Conservation (phyloP, 208 protist species). For the Trypanosoma mega region DNA sequence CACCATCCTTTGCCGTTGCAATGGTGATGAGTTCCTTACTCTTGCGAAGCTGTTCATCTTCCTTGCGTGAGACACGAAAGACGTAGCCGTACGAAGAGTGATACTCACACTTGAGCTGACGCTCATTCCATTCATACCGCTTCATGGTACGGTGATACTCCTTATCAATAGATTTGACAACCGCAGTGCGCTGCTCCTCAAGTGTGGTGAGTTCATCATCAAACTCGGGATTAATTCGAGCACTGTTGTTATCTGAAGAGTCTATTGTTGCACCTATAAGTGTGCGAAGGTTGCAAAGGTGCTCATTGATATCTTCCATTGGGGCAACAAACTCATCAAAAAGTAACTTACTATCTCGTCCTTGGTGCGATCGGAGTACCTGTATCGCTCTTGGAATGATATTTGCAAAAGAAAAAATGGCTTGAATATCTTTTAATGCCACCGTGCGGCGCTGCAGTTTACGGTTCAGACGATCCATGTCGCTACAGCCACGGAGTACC, state of each 20-base stretch:
- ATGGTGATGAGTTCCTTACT: constrained; percentile 75
- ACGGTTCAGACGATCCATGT: constrained; percentile 93
- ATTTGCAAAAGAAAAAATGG: constrained; percentile 83
- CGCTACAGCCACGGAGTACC: constrained; percentile 89
- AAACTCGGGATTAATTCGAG: constrained; percentile 92
- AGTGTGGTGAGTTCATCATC: constrained; percentile 92
- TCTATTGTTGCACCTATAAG: constrained; percentile 86
- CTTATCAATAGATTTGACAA: constrained; percentile 76
- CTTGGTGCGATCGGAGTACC: constrained; percentile 64
- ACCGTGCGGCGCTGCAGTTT: constrained; percentile 87
- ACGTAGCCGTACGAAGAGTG: constrained; percentile 88
- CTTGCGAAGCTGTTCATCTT: constrained; percentile 86
- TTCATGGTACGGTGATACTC: constrained; percentile 63
- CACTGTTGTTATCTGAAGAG: constrained; percentile 66
- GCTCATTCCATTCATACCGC: constrained; percentile 82
- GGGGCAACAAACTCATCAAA: constrained; percentile 83
- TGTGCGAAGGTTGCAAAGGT: constrained; percentile 74
- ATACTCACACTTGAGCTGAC: constrained; percentile 91
- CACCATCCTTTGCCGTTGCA: constrained; percentile 93
- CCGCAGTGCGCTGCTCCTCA: constrained; percentile 57
- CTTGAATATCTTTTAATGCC: constrained; percentile 85
- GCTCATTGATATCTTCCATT: constrained; percentile 83
- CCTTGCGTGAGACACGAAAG: constrained; percentile 90
- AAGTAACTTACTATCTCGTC: constrained; percentile 68
- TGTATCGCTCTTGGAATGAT: constrained; percentile 62